Base-by-base conservation (phyloP, 2,329 filamentous ascomycete genomes). In the Chaetothyriales sp. region DNA sequence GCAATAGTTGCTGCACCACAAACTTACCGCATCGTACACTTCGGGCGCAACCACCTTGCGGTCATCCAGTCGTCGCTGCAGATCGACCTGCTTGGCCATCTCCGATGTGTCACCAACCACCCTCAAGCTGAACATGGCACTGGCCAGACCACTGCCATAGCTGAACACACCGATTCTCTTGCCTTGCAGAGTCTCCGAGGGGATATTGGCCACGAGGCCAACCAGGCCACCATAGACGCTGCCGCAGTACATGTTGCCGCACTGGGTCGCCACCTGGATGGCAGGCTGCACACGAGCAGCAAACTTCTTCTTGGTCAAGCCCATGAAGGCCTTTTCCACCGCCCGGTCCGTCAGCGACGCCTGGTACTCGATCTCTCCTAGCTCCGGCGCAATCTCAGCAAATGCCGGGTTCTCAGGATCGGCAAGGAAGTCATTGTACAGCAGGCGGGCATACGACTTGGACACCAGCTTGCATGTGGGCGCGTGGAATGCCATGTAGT, bases 251-350 rank as follows among this genome's bases (percentile, higher is more conserved):
- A 79, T 80, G 68, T 80, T 80, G 63, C 74, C 74, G 67, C 82
- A 86, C 66, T 84, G 78, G 57, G 84, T 89, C 59, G 86, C 80
- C 36, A 87, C 82, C 69, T 87, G 77, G 65, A 85, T 82, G 62
- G 75, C 73, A 49, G 84, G 83, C 65, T 75, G 73, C 60, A 92
- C 82, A 62, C 85, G 82, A 70, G 89, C 83, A 64, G 79, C 77
- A 71, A 86, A 90, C 61, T 78, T 79, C 77, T 89, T 89, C 79
- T 92, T 90, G 67, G 83, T 82, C 60, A 90, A 74, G 52, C 66
- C 74, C 82, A 92, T 86, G 68, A 92, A 92, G 55, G 82, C 83
- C 79, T 90, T 92, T 75, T 92, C 86, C 42, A 92, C 77, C 49
- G 74, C 77, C 75, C 87, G 89, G 74, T 92, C 86, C 55, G 78